Evolutionary conservation across 2,329 filamentous ascomycete species (phyloP), one percentile per base, ranked within the genome.

Genomic region (Curvularia sp.): DNA sequence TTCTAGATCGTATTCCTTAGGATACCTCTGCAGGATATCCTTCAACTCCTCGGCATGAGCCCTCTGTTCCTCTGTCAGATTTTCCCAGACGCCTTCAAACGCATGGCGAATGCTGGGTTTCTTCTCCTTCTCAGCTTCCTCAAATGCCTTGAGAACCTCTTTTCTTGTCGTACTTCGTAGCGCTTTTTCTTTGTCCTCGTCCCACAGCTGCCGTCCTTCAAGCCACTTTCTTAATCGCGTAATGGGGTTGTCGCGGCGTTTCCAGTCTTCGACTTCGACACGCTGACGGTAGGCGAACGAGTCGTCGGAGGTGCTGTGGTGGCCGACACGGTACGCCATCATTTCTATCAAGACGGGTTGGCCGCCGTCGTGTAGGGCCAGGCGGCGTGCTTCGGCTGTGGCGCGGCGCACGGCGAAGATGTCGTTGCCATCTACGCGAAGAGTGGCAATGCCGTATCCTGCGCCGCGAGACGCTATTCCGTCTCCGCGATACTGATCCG

Each of bases 251-350:
- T 97, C 93, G 12, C 93, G 83, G 0, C 92, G 77, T 77, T 96
- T 96, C 93, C 93, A 97, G 74, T 96, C 92, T 74, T 97, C 91
- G 7, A 99, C 95, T 73, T 99, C 95, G 0, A 97, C 88, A 25
- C 90, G 87, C 1, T 93, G 93, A 8, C 95, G 90, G 80, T 99
- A 99, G 0, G 95, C 95, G 72, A 97, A 99, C 25, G 91, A 95
- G 79, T 99, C 95, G 73, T 99, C 95, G 0, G 91, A 95, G 0
- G 95, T 99, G 78, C 92, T 97, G 80, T 99, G 95, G 75, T 99
- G 93, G 6, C 91, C 94, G 42, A 98, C 93, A n/a, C 95, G 92
- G 79, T 99, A 99, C 23, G 91, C 94, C 91, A 99, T 96, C 55
- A 93, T 93, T 79, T 99, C 95, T 39, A 99, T 89, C 7, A 99